phyloP scores from a whole-genome alignment of 1,284 basidiomycete species.

The Trichosporon sp. region DNA sequence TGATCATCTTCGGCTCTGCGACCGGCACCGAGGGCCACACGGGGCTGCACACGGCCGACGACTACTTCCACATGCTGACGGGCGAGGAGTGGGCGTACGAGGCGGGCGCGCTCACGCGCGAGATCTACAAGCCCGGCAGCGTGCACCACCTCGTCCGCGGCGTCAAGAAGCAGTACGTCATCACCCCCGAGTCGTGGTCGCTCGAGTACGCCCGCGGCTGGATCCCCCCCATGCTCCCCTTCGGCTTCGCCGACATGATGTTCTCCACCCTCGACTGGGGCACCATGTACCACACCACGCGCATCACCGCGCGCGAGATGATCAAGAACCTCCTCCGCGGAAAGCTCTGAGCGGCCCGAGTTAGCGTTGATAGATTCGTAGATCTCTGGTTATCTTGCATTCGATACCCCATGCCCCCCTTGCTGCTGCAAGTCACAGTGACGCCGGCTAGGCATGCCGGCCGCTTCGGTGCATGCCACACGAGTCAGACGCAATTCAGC shows the following conservation, averaged over 20 bases:
- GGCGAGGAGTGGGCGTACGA: slow-evolving; percentile 90
- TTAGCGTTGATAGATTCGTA: not conserved
- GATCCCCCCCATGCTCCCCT: slow-evolving; percentile 88
- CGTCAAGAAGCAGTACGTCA: slow-evolving; percentile 91
- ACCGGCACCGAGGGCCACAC: slow-evolving; percentile 95
- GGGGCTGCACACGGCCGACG: slow-evolving; percentile 82
- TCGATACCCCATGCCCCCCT: not conserved
- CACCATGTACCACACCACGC: slow-evolving; percentile 73
- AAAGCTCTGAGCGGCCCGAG: slow-evolving; percentile 62
- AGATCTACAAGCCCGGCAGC: slow-evolving; percentile 75
- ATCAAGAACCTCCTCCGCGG: slow-evolving; percentile 72
- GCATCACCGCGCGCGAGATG: slow-evolving; percentile 79
- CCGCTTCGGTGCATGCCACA: not conserved
- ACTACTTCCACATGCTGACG: slow-evolving; percentile 92
- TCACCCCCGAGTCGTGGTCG: slow-evolving; percentile 92
- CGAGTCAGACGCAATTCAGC: not conserved
- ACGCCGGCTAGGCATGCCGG: too few relatives aligned
- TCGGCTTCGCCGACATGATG: slow-evolving; percentile 81
- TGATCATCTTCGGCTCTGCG: slow-evolving; percentile 87
- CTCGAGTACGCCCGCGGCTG: slow-evolving; percentile 91
- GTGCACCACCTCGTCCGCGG: slow-evolving; percentile 81
- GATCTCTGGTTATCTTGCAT: not conserved
- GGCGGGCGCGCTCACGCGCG: slow-evolving; percentile 74
- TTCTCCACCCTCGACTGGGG: slow-evolving; percentile 83
- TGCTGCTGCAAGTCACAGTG: too few relatives aligned